These are phyloP conservation scores for Lepidium campestre DNA, from an alignment of 441 rosid species.

Conservation along the genomic window DNA sequence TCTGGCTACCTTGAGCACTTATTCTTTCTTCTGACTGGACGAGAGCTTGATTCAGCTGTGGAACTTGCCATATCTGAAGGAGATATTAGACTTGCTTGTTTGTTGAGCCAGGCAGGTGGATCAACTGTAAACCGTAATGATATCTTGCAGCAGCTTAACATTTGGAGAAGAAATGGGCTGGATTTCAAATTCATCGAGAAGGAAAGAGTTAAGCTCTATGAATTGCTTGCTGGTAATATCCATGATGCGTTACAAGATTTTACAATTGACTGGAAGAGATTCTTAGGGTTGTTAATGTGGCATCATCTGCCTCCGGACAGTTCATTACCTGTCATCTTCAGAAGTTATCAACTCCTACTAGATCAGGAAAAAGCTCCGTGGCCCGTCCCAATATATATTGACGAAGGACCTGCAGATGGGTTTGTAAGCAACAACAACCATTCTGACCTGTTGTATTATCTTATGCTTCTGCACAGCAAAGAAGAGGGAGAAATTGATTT, in stretches of 20 bases:
- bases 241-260: constrained; percentile 53
- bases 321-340: constrained; percentile 61
- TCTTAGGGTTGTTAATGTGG: constrained; percentile 95
- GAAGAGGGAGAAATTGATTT: constrained; percentile 51
- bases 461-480: constrained; percentile 89
- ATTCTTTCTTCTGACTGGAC: constrained; percentile 78
- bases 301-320: constrained; percentile 73
- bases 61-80: constrained; percentile 88
- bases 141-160: constrained; percentile 66
- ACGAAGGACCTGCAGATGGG: constrained; percentile 69
- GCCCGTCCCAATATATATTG: constrained; percentile 82
- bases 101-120: constrained; percentile 97
- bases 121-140: constrained; percentile 70
- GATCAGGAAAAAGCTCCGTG: constrained; percentile 65
- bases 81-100: constrained; percentile 92
- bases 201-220: constrained; percentile 72
- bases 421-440: constrained; percentile 38
- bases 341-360: constrained; percentile 64
- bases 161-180: constrained; percentile 85
- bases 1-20: constrained; percentile 75
- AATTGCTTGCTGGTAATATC: constrained; percentile 91
- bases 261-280: constrained; percentile 93
- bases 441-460: constrained; percentile 85
- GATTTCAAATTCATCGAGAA: constrained; percentile 87
- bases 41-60: constrained; percentile 84